These are phyloP conservation scores for Amniculicola lignicola DNA, from an alignment of 495 filamentous ascomycete genomes.

Conservation along the genomic window DNA sequence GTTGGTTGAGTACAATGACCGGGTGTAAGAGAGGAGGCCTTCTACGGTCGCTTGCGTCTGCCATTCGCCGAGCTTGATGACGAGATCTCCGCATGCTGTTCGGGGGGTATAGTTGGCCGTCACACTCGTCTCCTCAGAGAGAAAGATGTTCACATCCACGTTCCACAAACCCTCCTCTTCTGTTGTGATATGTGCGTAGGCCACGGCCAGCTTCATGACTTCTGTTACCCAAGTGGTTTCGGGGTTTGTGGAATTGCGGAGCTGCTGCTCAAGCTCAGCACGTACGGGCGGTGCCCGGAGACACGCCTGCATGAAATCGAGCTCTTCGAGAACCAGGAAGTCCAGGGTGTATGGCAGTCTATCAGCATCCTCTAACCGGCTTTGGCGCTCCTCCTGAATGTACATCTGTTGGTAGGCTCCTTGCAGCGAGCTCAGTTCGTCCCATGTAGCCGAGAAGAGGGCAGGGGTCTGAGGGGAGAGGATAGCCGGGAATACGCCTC, in stretches of 20 bases:
- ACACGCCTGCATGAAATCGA: constrained; percentile 88
- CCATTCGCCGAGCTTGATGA: constrained; percentile 94
- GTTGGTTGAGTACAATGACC: constrained; percentile 54
- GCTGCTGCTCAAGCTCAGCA: constrained; percentile 72
- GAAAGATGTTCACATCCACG: constrained; percentile 89
- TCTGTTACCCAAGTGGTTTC: constrained; percentile 70
- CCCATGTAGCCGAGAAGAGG: constrained; percentile 83
- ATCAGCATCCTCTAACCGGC: constrained; percentile 84
- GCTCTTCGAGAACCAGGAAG: constrained; percentile 84
- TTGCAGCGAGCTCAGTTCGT: constrained; percentile 71
- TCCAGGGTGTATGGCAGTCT: constrained; percentile 93
- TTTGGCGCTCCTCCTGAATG: constrained; percentile 78
- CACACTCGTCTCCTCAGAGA: constrained; percentile 90
- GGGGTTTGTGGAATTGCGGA: constrained; percentile 55
- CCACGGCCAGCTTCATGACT: constrained; percentile 74
- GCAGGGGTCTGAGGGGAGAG: constrained; percentile 72
- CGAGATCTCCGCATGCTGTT: constrained; percentile 83
- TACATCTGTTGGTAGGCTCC: constrained; percentile 74
- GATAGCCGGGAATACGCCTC: constrained; percentile 75
- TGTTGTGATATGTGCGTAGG: constrained; percentile 84
- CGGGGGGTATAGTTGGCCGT: constrained; percentile 96
- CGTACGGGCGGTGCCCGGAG: constrained; percentile 80
- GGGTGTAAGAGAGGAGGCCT: constrained; percentile 68
- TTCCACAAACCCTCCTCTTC: constrained; percentile 97
- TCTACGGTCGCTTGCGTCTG: constrained; percentile 66